Evolutionary conservation across 768 basidiomycete species (phyloP).

Genomic region (Chalciporus piperatus): DNA sequence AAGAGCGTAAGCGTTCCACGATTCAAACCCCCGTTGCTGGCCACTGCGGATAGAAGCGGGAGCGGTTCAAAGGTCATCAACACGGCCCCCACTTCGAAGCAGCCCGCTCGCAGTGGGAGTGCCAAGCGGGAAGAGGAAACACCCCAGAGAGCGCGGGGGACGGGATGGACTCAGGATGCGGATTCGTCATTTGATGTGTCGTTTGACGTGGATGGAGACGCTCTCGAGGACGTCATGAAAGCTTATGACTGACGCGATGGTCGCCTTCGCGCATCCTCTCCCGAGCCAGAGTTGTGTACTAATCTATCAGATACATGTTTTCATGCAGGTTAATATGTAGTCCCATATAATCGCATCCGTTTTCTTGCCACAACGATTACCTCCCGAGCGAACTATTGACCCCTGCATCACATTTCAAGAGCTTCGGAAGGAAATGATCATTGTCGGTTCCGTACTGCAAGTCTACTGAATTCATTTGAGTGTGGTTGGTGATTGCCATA

Average conservation of each 20-base stretch:
- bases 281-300: neutral
- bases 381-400: too few relatives aligned
- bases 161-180: slow-evolving; percentile 11
- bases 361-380: neutral
- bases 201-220: slow-evolving; percentile 29
- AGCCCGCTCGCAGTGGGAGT: neutral
- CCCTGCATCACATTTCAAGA: too few relatives aligned
- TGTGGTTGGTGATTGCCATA: too few relatives aligned
- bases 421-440: too few relatives aligned
- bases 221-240: slow-evolving; percentile 31
- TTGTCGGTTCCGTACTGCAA: too few relatives aligned
- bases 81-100: neutral
- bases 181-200: slow-evolving; percentile 34
- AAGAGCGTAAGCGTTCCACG: slow-evolving; percentile 18
- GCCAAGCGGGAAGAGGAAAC: neutral
- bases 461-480: too few relatives aligned
- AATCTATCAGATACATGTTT: neutral
- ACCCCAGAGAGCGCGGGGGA: neutral
- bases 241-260: slow-evolving; percentile 24
- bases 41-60: slow-evolving; percentile 1
- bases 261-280: neutral
- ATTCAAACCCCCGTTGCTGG: slow-evolving; percentile 29
- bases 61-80: neutral
- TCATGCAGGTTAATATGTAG: neutral
- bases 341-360: neutral